These are phyloP conservation scores for Alternaria triticimaculans DNA, from an alignment of 2,329 filamentous ascomycete species.

Conservation along the genomic window DNA sequence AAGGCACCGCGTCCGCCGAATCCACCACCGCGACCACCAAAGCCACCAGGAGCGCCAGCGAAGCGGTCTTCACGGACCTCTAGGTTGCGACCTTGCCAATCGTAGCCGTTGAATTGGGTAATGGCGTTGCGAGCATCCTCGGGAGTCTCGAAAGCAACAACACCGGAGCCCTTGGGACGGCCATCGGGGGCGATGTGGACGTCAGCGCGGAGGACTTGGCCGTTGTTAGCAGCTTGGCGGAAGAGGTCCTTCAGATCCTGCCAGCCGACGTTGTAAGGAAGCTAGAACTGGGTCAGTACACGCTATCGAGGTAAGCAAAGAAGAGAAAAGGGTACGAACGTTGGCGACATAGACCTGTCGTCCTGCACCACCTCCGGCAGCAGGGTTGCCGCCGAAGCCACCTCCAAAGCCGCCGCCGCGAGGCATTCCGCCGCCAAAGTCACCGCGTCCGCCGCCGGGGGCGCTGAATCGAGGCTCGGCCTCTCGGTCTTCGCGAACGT, in stretches of 20 bases:
- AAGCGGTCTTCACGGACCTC: conserved; percentile 98
- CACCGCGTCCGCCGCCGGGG: conserved; percentile 62
- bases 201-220: conserved; percentile 84
- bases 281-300: conserved; percentile 62
- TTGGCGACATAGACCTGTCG: conserved; percentile 98
- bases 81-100: conserved; percentile 92
- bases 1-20: conserved; percentile 34
- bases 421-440: conserved; percentile 51
- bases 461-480: conserved; percentile 95
- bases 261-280: conserved; percentile 97
- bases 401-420: conserved; percentile 56
- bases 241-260: conserved; percentile 99
- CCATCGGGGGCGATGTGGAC: conserved; percentile 92
- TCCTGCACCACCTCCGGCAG: conserved; percentile 70
- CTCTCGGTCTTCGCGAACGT: conserved; percentile 98
- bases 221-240: conserved; percentile 72
- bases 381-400: conserved; percentile 56
- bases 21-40: conserved; percentile 46
- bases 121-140: conserved; percentile 97
- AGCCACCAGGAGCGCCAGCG: conserved; percentile 64
- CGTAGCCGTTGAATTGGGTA: conserved; percentile 96
- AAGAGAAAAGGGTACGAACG: conserved; percentile 70
- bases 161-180: conserved; percentile 93
- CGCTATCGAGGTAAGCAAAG: conserved; percentile 37
- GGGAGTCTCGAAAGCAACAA: conserved; percentile 93